phyloP scores from a whole-genome alignment of 2,329 filamentous ascomycete species.

The Tolypocladium pustulatum region DNA sequence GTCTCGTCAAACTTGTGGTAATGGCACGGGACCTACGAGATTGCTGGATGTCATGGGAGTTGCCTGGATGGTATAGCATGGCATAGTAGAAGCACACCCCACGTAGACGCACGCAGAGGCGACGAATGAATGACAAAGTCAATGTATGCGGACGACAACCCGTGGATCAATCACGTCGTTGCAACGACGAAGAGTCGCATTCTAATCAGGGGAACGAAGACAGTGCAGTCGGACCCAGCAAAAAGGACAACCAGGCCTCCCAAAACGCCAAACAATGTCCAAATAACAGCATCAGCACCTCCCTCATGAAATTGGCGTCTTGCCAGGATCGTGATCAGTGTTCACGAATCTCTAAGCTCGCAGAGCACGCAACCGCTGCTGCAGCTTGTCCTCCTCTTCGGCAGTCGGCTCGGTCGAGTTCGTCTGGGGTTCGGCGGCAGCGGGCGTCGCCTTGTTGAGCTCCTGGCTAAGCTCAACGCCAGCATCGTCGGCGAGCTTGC shows the following conservation, averaged over 20 bases:
- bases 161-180: background rate
- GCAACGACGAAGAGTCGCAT: background rate
- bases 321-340: background rate
- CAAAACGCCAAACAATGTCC: constrained; percentile 7
- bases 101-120: background rate
- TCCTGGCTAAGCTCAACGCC: constrained; percentile 74
- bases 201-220: background rate
- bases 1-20: background rate
- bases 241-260: background rate
- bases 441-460: constrained; percentile 47
- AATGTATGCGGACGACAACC: background rate
- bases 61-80: background rate
- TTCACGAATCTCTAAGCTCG: constrained; percentile 28
- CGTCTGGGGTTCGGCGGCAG: constrained; percentile 47
- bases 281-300: constrained; percentile 1
- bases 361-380: constrained; percentile 47
- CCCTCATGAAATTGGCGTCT: background rate
- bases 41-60: background rate
- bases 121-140: background rate
- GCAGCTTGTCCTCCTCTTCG: constrained; percentile 68
- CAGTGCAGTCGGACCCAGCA: background rate
- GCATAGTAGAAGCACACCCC: background rate
- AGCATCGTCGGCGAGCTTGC: constrained; percentile 78
- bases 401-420: constrained; percentile 57
- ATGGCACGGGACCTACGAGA: background rate